Evolutionary conservation across 2,329 filamentous ascomycete species (phyloP).

Genomic region (Alternaria atra): DNA sequence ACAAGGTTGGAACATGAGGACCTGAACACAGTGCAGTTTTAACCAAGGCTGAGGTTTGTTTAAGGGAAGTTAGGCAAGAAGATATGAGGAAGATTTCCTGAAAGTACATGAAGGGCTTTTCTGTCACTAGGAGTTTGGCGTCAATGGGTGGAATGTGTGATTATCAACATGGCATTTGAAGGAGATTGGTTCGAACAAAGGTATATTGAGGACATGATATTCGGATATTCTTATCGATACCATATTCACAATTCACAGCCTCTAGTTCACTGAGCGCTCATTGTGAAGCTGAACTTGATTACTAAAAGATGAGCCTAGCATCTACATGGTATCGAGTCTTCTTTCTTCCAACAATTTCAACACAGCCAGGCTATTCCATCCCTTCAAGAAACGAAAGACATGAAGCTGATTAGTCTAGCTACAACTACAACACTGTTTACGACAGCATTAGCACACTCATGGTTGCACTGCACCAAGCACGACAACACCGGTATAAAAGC

Average conservation of each 20-base stretch:
- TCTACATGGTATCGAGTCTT: background rate
- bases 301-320: background rate
- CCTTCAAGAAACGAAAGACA: background rate
- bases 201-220: background rate
- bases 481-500: slow-evolving; percentile 26
- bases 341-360: background rate
- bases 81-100: fast-evolving
- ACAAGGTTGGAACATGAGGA: background rate
- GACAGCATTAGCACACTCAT: slow-evolving; percentile 32
- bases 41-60: background rate
- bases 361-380: fast-evolving
- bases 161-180: background rate
- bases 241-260: too few species aligned
- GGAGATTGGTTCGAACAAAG: background rate
- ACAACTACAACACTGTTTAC: slow-evolving; percentile 5
- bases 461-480: slow-evolving; percentile 35
- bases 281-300: too few species aligned
- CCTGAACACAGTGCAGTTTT: background rate
- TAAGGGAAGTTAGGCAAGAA: background rate
- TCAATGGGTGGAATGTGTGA: background rate
- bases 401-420: background rate
- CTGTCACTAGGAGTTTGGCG: background rate
- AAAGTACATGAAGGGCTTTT: background rate
- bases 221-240: too few species aligned
- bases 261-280: too few species aligned